Evolutionary conservation across 2,329 filamentous ascomycete genomes (phyloP).

Genomic region (Plectosphaerella sp.): DNA sequence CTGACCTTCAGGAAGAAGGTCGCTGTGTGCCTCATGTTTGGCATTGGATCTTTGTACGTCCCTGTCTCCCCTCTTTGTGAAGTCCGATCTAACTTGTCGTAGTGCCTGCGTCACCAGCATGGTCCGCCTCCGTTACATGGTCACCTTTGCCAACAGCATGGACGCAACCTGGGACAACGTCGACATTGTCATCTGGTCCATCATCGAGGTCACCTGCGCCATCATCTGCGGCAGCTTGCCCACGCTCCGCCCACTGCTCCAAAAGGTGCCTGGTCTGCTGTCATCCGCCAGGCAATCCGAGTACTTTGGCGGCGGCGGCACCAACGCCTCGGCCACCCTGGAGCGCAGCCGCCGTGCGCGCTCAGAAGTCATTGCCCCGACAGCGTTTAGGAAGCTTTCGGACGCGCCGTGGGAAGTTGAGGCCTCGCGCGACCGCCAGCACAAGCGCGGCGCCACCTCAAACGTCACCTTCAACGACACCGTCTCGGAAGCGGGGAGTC

Average conservation of each 20-base stretch:
- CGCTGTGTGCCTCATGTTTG: slow-evolving; percentile 62
- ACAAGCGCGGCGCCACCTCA: not conserved
- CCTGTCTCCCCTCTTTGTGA: too few relatives aligned
- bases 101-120: slow-evolving; percentile 14
- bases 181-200: slow-evolving; percentile 25
- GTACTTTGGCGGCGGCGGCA: not conserved
- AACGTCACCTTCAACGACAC: too few relatives aligned
- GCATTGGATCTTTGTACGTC: slow-evolving; percentile 61
- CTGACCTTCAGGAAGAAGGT: slow-evolving; percentile 61
- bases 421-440: not conserved
- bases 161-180: slow-evolving; percentile 23
- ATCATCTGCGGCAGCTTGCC: slow-evolving; percentile 38
- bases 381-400: not conserved
- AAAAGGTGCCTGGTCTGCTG: slow-evolving; percentile 7
- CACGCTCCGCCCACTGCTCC: slow-evolving; percentile 32
- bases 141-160: slow-evolving; percentile 8
- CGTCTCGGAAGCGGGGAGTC: not conserved
- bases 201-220: slow-evolving; percentile 25
- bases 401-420: not conserved
- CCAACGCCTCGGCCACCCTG: not conserved
- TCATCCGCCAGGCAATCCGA: not conserved
- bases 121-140: slow-evolving; percentile 12
- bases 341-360: not conserved
- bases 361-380: not conserved
- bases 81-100: not conserved